Evolutionary conservation across 2,329 filamentous ascomycete species (phyloP), one percentile per base, ranked within the genome.

Genomic region (Microdochium trichocladiopsis): DNA sequence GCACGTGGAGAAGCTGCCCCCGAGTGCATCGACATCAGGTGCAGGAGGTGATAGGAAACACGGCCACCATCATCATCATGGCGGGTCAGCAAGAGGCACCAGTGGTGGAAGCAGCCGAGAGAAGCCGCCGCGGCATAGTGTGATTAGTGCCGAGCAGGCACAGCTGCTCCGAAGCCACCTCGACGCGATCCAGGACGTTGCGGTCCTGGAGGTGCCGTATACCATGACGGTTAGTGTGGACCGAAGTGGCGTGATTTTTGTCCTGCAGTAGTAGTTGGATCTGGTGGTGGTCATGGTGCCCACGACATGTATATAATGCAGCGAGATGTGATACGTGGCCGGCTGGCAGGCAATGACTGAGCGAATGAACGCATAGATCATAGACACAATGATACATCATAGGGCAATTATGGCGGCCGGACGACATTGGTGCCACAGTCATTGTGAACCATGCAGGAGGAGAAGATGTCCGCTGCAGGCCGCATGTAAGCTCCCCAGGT

Each of bases 141-240:
- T 96, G 25, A 94, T 96, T 56, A 92, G 87, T 55, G 74, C 88
- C 58, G 88, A 95, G 70, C 92, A 96, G 66, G 90, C 95, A 67
- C 84, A 90, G 69, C 68, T 99, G 59, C 72, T 97, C 53, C 87
- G 84, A 65, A 90, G 87, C 53, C 94, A 99, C 70, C 69, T 96
- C 61, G 94, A 99, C 70, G 84, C 84, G 3, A 85, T 99, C 54
- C 80, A 88, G 63, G 93, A 97, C 70, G 84, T 96, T 59, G 87
- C 87, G n/a, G 72, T 97, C 63, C 69, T 99, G 59, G 90, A 96
- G 72, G 78, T 82, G 57, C 94, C 94, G 23, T 96, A 95, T 68
- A 88, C 87, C 4, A 96, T 97, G 90, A 87, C 92, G 31, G 78
- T 97, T 49, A 95, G 88, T 58, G 92, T 88, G 51, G 94, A 99